Base-by-base conservation (phyloP, 495 filamentous ascomycete species). In the Lichenothelia convexa region DNA sequence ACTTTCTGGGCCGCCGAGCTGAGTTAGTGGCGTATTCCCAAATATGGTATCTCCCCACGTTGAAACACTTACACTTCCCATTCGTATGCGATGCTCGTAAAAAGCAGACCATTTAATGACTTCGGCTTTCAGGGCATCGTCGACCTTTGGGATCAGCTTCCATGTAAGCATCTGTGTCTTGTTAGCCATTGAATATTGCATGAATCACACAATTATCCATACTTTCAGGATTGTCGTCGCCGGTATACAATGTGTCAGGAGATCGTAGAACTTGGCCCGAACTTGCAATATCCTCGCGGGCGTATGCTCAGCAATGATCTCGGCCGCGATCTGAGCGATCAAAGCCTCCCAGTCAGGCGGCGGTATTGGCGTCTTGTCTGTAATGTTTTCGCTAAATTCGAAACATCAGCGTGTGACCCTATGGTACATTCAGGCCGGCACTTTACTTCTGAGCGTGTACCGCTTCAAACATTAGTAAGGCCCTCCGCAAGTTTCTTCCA, bases 51-150 rank as follows among this genome's bases (percentile, higher is more conserved):
- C n/a, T n/a, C n/a, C n/a, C n/a, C n/a, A n/a, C 7, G 8, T 34
- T 22, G 40, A 22, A 41, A 41, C 11, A 51, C 66, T 57, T 60
- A 75, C 71, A 40, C 60, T 87, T 26, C 89, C 89, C 43, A 79
- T 71, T 43, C 77, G 76, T 53, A 94, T 79, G 42, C 89, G 69
- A 56, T 95, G 89, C 55, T 97, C 91, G 49, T 89, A 97, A 46
- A 94, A 94, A 0, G 89, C 89, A 18, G 81, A 77, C 86, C 87
- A 95, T 53, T 78, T 80, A 47, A 97, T 82, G 4, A 97, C 78
- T 3, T 95, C 85, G 4, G 78, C 69, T 55, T 93, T 94, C 27
- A 97, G 59, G 16, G 64, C 72, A 51, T 93, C 85, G 44, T 93
- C 87, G 21, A 91, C 75, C 47, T 80, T 72, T 0, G 73, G 68